Conservation (phyloP, 2,329 filamentous ascomycete species). For the Juglanconis oblonga region DNA sequence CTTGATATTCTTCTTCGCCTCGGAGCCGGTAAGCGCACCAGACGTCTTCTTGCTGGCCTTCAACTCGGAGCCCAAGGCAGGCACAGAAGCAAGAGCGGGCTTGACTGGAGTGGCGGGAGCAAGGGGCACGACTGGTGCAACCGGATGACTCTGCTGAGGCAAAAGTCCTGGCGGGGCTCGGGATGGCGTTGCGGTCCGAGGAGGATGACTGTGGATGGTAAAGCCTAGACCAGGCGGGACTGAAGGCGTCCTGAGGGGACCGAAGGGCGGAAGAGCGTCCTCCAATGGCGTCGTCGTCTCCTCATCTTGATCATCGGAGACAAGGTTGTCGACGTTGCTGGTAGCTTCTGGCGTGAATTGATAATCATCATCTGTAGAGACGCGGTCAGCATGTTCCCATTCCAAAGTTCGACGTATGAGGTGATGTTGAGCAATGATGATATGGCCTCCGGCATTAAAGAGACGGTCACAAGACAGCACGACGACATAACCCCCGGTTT, state of each 20-base stretch:
- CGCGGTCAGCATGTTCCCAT: slow-evolving; percentile 37
- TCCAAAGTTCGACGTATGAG: slow-evolving; percentile 10
- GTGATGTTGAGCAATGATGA: slow-evolving; percentile 10
- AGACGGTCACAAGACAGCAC: slow-evolving; percentile 20
- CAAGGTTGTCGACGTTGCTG: slow-evolving; percentile 65
- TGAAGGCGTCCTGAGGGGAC: not conserved
- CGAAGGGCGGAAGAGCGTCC: slow-evolving; percentile 4
- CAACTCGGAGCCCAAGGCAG: slow-evolving; percentile 22
- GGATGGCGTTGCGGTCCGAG: slow-evolving; percentile 16
- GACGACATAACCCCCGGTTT: slow-evolving; percentile 14
- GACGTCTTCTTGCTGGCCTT: slow-evolving; percentile 21
- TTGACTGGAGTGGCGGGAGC: slow-evolving; percentile 28
- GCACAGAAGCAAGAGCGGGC: slow-evolving; percentile 22
- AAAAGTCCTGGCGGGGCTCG: slow-evolving; percentile 18
- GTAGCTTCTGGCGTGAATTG: slow-evolving; percentile 59
- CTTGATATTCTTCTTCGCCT: slow-evolving; percentile 35
- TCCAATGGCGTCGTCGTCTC: not conserved
- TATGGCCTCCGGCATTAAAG: slow-evolving; percentile 14
- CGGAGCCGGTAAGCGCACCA: slow-evolving; percentile 18
- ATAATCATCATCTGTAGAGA: slow-evolving; percentile 58
- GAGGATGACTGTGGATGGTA: slow-evolving; percentile 14
- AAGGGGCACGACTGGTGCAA: slow-evolving; percentile 16
- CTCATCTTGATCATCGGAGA: slow-evolving; percentile 53
- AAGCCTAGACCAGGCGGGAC: slow-evolving; percentile 18
- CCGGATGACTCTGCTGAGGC: slow-evolving; percentile 9